A percentile compares a stretch with the other conserved stretches of the same genome.
phyloP scores from a whole-genome alignment of 2,329 filamentous ascomycete species.

The Didymella glomerata region DNA sequence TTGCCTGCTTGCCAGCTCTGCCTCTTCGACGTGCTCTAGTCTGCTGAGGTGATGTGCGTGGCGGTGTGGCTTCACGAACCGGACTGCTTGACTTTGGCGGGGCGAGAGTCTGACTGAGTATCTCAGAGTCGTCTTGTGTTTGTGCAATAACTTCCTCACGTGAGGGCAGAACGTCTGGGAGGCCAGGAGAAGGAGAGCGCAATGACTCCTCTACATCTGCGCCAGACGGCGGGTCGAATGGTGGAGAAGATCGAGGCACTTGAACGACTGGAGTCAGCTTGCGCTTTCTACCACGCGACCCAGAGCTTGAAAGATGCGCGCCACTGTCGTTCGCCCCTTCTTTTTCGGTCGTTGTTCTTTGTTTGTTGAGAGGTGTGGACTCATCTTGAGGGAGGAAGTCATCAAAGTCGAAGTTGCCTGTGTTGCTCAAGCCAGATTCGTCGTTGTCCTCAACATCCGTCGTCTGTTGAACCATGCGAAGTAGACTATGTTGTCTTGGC shows the following conservation, averaged over 20 bases:
- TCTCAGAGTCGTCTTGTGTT: conserved; percentile 38
- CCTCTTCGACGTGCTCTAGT: conserved; percentile 30
- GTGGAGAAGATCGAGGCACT: conserved; percentile 52
- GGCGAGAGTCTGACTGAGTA: conserved; percentile 54
- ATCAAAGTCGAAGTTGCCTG: conserved; percentile 45
- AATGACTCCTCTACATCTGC: conserved; percentile 43
- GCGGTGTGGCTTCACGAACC: conserved; percentile 31
- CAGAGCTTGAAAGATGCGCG: conserved; percentile 42
- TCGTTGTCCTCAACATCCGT: conserved; percentile 57
- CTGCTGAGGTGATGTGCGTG: conserved; percentile 26
- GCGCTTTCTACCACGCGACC: conserved; percentile 51
- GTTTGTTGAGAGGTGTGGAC: conserved; percentile 69
- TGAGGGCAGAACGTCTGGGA: conserved; percentile 45
- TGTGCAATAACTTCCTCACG: conserved; percentile 32
- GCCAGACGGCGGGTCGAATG: conserved; percentile 40
- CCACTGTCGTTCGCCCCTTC: conserved; percentile 38
- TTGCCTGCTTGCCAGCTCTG: conserved; percentile 26
- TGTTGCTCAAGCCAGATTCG: conserved; percentile 57
- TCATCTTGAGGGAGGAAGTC: conserved; percentile 70
- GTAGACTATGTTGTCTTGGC: conserved; percentile 59
- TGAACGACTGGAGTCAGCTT: conserved; percentile 50
- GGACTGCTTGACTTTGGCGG: conserved; percentile 56
- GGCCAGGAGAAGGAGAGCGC: conserved; percentile 46
- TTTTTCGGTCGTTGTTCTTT: conserved; percentile 40
- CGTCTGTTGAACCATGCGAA: conserved; percentile 58